Base-by-base conservation (phyloP, 495 filamentous ascomycete genomes). In the Penicillium manginii region DNA sequence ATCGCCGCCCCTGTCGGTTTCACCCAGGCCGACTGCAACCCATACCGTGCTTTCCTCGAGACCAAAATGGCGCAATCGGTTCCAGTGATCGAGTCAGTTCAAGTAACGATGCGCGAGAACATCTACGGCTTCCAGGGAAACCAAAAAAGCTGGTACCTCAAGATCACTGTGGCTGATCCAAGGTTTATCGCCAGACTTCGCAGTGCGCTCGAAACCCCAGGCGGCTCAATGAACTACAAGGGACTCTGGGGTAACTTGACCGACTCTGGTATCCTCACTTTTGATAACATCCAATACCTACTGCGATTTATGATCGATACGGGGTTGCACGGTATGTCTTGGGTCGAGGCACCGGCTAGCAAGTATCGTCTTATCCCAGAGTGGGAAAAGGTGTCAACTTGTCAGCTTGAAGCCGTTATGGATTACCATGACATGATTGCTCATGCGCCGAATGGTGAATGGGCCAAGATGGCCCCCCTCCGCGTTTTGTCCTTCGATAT, bases 261-360 rank as follows among this genome's bases (percentile, higher is more conserved):
- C 1, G 90, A 92, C 7, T 82, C 79, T 15, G 83, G 81, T 6
- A 84, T 96, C 58, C 82, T 90, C 70, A 97, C 94, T 0, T 99
- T 91, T 62, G 94, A 99, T 74, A 96, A 83, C 57, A 92, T 99
- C 62, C 91, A 94, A 78, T 99, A 97, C 65, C 83, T 99, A 4
- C 72, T 98, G 63, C 83, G 94, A 59, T 98, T 98, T 72, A 98
- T 99, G 94, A 93, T 99, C 50, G 94, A 99, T 69, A 91, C 88
- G 50, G 88, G 90, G 57, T 88, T 98, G 37, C 80, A 88, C 18
- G 94, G 94, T 40, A 99, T 99, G 94, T 92, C 92, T 3, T 99
- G 94, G 94, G 91, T 98, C 2, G 91, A 96, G 73, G 91, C 88
- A 9, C 86, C 89, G 43, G 83, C 88, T 0, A 80, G 78, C 21